phyloP scores from a whole-genome alignment of 192 early-diverging fungal species.

The Coemansia sp. region DNA sequence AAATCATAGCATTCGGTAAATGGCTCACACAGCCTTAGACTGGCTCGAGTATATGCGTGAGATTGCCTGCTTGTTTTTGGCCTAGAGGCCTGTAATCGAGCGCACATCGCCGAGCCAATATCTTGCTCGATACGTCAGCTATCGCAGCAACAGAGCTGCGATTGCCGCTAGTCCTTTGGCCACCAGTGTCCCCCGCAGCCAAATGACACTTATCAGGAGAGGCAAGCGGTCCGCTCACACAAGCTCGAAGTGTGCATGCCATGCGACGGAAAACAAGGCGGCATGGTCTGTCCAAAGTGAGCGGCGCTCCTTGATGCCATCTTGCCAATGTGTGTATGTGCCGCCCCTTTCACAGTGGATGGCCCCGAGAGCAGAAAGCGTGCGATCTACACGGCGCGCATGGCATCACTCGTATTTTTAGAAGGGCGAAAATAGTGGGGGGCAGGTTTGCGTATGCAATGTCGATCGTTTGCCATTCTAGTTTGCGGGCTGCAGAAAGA shows the following conservation, averaged over 20 bases:
- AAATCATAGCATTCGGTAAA: not conserved
- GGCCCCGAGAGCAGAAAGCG: constrained; percentile 13
- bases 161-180: not conserved
- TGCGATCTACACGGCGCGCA: constrained; percentile 10
- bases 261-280: constrained; percentile 8
- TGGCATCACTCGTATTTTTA: constrained; percentile 22
- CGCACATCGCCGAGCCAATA: not conserved
- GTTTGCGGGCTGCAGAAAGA: constrained; percentile 24
- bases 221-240: not conserved
- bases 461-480: constrained; percentile 20
- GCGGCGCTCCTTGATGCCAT: not conserved
- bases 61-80: constrained; percentile 4
- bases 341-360: constrained; percentile 3
- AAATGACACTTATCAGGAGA: constrained; percentile 2
- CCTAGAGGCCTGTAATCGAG: not conserved
- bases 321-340: not conserved
- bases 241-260: not conserved
- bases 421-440: constrained; percentile 26
- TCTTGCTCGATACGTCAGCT: not conserved
- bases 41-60: not conserved
- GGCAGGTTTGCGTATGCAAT: constrained; percentile 18
- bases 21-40: not conserved
- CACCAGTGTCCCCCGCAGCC: not conserved
- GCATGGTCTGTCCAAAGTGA: not conserved
- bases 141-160: not conserved